Evolutionary conservation across 768 basidiomycete genomes (phyloP).

Genomic region (Mycena olivaceomarginata): DNA sequence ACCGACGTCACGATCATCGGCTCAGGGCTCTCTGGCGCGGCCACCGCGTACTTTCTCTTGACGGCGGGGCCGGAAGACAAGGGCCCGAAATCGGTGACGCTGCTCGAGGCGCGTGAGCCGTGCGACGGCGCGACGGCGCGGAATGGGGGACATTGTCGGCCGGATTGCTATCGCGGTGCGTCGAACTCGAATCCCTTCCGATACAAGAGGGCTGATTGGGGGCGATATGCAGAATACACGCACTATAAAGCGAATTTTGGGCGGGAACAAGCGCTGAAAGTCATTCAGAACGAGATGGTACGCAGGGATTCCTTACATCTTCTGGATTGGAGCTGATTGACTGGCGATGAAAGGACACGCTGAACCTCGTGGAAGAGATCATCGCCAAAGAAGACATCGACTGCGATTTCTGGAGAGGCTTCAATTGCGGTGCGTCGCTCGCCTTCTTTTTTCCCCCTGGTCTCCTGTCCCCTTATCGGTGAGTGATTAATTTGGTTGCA

Average conservation of each 20-base stretch:
- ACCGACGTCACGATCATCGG: constrained; percentile 58
- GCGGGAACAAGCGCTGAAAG: constrained; percentile 50
- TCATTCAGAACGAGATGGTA: constrained; percentile 48
- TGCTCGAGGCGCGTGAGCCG: constrained; percentile 66
- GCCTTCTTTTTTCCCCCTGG: background rate
- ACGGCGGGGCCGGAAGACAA: constrained; percentile 36
- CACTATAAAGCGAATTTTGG: constrained; percentile 47
- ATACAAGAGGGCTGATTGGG: background rate
- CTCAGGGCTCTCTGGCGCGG: constrained; percentile 58
- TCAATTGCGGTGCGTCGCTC: constrained; percentile 43
- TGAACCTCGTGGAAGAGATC: constrained; percentile 43
- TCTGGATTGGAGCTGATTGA: background rate
- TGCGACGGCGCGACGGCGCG: constrained; percentile 53
- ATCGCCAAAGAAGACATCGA: constrained; percentile 49
- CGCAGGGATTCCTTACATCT: background rate
- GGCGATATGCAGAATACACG: constrained; percentile 39
- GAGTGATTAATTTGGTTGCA: background rate
- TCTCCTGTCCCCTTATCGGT: background rate
- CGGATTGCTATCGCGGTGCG: constrained; percentile 47
- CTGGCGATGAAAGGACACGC: constrained; percentile 38
- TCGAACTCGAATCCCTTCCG: background rate
- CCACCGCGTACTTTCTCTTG: constrained; percentile 54
- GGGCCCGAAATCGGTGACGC: constrained; percentile 50
- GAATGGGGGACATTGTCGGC: constrained; percentile 54
- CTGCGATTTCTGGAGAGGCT: constrained; percentile 53